Evolutionary conservation across 2,329 filamentous ascomycete species (phyloP).

Genomic region (Nigrograna mackinnonii): DNA sequence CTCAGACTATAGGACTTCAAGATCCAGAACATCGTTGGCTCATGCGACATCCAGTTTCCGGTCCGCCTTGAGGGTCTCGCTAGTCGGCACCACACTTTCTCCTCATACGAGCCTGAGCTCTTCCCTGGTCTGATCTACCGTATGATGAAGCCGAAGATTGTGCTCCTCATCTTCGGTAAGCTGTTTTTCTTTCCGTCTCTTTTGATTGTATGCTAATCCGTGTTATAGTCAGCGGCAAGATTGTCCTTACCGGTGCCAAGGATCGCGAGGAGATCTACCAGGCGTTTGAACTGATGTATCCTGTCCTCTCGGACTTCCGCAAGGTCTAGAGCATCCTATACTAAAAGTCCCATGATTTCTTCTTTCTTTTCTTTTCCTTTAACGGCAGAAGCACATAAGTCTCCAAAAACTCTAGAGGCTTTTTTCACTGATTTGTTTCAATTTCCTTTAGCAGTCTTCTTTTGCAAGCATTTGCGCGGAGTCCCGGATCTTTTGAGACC

Average conservation of each 20-base stretch:
- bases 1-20: slow-evolving; percentile 86
- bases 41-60: slow-evolving; percentile 99
- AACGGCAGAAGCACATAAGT: no score
- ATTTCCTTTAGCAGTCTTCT: no score
- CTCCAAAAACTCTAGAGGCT: no score
- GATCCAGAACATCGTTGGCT: slow-evolving; percentile 95
- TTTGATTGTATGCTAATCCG: no score
- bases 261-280: slow-evolving; percentile 88
- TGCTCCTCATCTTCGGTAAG: slow-evolving; percentile 96
- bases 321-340: slow-evolving; percentile 61
- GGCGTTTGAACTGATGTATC: slow-evolving; percentile 42
- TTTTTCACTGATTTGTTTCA: no score
- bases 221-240: slow-evolving; percentile 98
- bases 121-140: slow-evolving; percentile 99
- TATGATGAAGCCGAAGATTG: slow-evolving; percentile 99
- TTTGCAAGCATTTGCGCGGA: no score
- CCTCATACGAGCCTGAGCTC: slow-evolving; percentile 93
- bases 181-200: no score
- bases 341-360: no score
- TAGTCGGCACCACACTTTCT: slow-evolving; percentile 95
- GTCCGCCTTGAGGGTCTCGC: slow-evolving; percentile 96
- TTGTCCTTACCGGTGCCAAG: slow-evolving; percentile 95
- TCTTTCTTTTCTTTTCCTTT: no score
- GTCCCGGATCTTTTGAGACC: no score
- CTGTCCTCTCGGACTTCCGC: slow-evolving; percentile 58